These are phyloP conservation scores for Leptographium wingfieldii DNA, from an alignment of 2,329 filamentous ascomycete genomes.

Conservation along the genomic window DNA sequence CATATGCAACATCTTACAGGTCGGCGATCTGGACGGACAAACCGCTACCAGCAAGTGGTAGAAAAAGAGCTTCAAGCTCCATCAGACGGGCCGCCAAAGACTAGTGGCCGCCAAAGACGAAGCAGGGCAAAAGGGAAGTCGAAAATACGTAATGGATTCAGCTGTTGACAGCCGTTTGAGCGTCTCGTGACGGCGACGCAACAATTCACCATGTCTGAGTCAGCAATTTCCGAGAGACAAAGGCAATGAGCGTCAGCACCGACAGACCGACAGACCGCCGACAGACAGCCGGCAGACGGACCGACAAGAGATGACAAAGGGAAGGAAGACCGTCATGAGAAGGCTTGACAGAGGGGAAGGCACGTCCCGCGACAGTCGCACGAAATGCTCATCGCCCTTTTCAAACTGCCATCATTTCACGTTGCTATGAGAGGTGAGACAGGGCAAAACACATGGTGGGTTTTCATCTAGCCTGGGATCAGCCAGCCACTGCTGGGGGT, in stretches of 20 bases:
- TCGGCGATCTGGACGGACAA: neutral
- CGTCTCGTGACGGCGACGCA: neutral
- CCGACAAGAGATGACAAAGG: neutral
- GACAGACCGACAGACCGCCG: neutral
- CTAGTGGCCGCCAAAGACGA: neutral
- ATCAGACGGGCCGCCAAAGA: neutral
- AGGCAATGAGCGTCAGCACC: neutral
- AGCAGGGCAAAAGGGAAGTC: neutral
- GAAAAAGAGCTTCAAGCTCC: neutral
- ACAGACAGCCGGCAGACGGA: neutral
- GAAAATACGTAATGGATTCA: neutral
- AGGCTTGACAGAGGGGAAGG: neutral
- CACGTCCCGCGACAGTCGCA: neutral
- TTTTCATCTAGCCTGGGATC: too few species aligned
- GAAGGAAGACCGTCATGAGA: neutral
- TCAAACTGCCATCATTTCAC: neutral
- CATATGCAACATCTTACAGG: neutral
- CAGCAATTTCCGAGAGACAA: neutral
- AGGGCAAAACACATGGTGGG: neutral
- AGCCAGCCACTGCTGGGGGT: too few species aligned
- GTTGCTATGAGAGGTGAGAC: neutral
- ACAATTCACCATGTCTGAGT: neutral
- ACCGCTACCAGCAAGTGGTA: neutral
- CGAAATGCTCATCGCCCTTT: neutral
- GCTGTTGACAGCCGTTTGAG: neutral